These are phyloP conservation scores for Pichia sp. DNA, from an alignment of 1,139 yeast species.

Conservation along the genomic window DNA sequence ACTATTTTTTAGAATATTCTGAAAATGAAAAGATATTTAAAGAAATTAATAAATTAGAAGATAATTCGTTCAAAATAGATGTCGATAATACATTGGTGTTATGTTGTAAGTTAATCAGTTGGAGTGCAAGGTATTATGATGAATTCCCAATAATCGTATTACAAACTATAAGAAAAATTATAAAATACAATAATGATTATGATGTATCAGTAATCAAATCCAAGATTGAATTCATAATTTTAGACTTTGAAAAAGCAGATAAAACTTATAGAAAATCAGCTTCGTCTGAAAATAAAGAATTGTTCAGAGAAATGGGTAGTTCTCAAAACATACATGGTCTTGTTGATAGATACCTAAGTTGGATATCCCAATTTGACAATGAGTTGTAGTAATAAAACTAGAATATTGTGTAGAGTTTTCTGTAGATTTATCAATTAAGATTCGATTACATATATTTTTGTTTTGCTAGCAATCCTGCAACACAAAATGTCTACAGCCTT, in stretches of 20 bases:
- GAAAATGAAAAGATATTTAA: constrained; percentile 17
- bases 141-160: constrained; percentile 26
- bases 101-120: constrained; percentile 25
- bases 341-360: background rate
- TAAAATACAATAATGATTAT: constrained; percentile 17
- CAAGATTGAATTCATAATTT: constrained; percentile 22
- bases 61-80: constrained; percentile 8
- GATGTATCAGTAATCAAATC: constrained; percentile 21
- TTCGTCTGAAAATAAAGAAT: constrained; percentile 7
- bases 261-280: constrained; percentile 1
- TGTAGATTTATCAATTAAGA: background rate
- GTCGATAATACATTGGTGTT: constrained; percentile 24
- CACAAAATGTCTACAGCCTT: too few species aligned
- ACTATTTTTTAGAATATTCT: constrained; percentile 22
- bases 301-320: constrained; percentile 10
- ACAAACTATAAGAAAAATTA: constrained; percentile 19
- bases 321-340: constrained; percentile 14
- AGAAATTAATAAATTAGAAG: constrained; percentile 1
- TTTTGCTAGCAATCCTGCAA: too few species aligned
- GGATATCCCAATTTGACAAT: background rate
- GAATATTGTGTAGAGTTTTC: background rate
- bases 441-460: too few species aligned
- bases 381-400: background rate
- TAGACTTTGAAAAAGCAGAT: constrained; percentile 10
- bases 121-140: constrained; percentile 30